These are phyloP conservation scores for Camellia japonica DNA, from an alignment of 148 eudicot species.

Conservation along the genomic window DNA sequence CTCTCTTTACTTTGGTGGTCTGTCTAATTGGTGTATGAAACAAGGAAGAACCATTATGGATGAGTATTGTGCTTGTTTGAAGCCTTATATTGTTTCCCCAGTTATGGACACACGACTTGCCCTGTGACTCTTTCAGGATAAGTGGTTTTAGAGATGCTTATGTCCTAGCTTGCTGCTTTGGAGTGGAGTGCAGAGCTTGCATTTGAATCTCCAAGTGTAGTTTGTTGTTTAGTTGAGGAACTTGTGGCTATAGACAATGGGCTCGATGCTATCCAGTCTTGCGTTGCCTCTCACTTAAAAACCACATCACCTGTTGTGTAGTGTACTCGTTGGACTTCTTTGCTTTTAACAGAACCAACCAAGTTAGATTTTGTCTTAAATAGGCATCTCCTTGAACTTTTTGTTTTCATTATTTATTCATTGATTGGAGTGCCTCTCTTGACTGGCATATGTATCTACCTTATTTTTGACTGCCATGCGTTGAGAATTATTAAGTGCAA, in stretches of 20 bases:
- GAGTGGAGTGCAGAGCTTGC: not conserved
- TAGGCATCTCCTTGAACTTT: not conserved
- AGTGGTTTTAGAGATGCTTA: not conserved
- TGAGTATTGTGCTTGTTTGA: not conserved
- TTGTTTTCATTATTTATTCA: too few relatives aligned
- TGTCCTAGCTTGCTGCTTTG: conserved; percentile 5
- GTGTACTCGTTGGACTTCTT: not conserved
- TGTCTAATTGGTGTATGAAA: not conserved
- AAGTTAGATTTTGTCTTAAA: not conserved
- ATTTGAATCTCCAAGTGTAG: not conserved
- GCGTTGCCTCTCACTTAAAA: not conserved
- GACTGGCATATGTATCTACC: not conserved
- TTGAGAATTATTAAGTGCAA: not conserved
- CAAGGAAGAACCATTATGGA: not conserved
- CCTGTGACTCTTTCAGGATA: not conserved
- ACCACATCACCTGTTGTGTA: not conserved
- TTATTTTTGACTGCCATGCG: not conserved
- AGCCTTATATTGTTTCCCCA: not conserved
- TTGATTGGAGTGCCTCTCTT: too few relatives aligned
- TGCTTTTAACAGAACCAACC: not conserved
- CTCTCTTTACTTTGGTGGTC: not conserved
- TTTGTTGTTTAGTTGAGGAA: not conserved
- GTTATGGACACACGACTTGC: not conserved
- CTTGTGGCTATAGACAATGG: not conserved
- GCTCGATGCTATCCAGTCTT: not conserved